Evolutionary conservation across 2,329 filamentous ascomycete genomes (phyloP).

Genomic region (Reticulascus tulasneorum): DNA sequence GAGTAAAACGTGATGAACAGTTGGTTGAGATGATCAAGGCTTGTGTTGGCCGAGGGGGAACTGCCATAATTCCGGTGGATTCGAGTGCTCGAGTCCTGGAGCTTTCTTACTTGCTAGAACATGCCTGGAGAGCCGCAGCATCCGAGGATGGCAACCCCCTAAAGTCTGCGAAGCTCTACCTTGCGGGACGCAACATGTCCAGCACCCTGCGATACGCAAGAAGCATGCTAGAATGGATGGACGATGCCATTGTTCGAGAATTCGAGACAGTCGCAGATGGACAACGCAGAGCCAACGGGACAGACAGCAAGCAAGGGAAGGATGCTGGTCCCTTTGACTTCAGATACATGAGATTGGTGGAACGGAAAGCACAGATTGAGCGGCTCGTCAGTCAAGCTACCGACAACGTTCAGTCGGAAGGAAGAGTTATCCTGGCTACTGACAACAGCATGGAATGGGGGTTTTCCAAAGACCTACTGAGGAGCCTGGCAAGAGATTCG

Average conservation of each 20-base stretch:
- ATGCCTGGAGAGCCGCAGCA: constrained; percentile 74
- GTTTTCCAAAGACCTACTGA: constrained; percentile 78
- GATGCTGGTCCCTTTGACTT: constrained; percentile 81
- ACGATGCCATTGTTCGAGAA: constrained; percentile 87
- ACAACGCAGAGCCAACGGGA: constrained; percentile 40
- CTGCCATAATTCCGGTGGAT: constrained; percentile 89
- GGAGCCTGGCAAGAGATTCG: constrained; percentile 67
- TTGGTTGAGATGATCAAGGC: constrained; percentile 77
- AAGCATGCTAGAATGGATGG: constrained; percentile 99
- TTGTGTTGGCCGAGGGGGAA: constrained; percentile 77
- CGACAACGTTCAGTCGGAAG: constrained; percentile 39
- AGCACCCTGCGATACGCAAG: constrained; percentile 87
- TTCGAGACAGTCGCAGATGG: constrained; percentile 69
- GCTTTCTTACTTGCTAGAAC: constrained; percentile 85
- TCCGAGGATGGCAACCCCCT: constrained; percentile 48
- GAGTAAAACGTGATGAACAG: constrained; percentile 79
- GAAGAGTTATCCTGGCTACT: constrained; percentile 83
- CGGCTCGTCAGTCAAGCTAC: constrained; percentile 53
- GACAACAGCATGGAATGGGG: constrained; percentile 92
- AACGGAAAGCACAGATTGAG: constrained; percentile 75
- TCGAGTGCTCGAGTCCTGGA: constrained; percentile 94
- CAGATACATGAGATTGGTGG: constrained; percentile 75
- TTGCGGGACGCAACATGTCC: constrained; percentile 81
- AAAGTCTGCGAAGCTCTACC: constrained; percentile 61
- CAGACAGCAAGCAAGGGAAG: constrained; percentile 44